These are phyloP conservation scores for Ustulina deusta DNA, from an alignment of 2,329 filamentous ascomycete genomes.

Conservation along the genomic window DNA sequence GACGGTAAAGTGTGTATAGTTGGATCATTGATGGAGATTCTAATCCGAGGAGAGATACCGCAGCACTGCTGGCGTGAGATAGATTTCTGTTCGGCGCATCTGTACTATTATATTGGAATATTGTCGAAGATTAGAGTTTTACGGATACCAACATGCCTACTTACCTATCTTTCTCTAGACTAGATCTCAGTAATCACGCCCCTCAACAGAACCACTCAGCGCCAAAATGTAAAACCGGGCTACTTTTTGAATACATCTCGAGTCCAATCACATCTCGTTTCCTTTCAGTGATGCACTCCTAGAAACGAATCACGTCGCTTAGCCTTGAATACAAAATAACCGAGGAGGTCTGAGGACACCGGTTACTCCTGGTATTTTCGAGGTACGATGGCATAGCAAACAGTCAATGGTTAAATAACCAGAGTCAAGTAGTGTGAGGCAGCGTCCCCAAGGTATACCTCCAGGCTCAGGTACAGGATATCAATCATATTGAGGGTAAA, in stretches of 20 bases:
- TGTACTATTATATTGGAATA: not conserved
- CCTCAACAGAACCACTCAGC: not conserved
- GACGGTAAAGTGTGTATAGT: not conserved
- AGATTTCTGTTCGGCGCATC: not conserved
- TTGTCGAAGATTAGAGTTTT: constrained; percentile 6
- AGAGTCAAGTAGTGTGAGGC: not conserved
- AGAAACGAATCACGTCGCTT: not conserved
- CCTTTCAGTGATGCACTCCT: not conserved
- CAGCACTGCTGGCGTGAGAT: not conserved
- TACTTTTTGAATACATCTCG: not conserved
- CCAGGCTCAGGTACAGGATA: not conserved
- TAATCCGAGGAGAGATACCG: not conserved
- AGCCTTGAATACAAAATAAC: not conserved
- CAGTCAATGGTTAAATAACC: not conserved
- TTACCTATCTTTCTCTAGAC: not conserved
- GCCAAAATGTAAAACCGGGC: not conserved
- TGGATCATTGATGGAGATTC: constrained; percentile 2
- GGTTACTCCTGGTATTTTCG: not conserved
- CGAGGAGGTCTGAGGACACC: not conserved
- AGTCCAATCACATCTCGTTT: not conserved
- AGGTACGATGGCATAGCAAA: not conserved
- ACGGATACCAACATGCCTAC: not conserved
- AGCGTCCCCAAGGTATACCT: not conserved
- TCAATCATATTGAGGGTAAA: not conserved
- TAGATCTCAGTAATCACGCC: not conserved